These are phyloP conservation scores for Phytophthora macrochlamydospora DNA, from an alignment of 352 stramenopile species.

Conservation along the genomic window DNA sequence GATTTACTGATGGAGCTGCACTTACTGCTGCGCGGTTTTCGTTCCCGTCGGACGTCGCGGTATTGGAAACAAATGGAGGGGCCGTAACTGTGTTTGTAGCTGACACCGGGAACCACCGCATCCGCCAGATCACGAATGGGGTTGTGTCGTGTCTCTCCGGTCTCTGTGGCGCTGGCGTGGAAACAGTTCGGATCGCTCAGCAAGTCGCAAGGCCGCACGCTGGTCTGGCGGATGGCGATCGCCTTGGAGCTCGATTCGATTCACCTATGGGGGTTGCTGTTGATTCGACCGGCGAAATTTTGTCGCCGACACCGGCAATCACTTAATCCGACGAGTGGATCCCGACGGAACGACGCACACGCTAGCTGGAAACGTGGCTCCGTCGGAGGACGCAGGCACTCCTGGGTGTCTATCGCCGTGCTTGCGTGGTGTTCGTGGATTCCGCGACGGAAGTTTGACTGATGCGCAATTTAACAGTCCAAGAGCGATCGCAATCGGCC, in stretches of 20 bases:
- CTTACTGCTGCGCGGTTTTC: slow-evolving; percentile 56
- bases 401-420: slow-evolving; percentile 91
- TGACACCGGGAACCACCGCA: slow-evolving; percentile 85
- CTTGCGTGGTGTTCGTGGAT: slow-evolving; percentile 87
- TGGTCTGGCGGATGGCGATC: slow-evolving; percentile 90
- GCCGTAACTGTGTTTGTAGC: slow-evolving; percentile 66
- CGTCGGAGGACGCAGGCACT: slow-evolving; percentile 66
- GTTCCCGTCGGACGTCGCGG: slow-evolving; percentile 69
- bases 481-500: slow-evolving; percentile 87
- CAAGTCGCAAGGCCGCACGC: slow-evolving; percentile 65
- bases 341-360: slow-evolving; percentile 69
- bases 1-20: slow-evolving; percentile 51
- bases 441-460: slow-evolving; percentile 87
- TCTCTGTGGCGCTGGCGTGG: slow-evolving; percentile 81
- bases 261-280: slow-evolving; percentile 90
- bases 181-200: slow-evolving; percentile 48
- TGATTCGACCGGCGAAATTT: slow-evolving; percentile 76
- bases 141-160: slow-evolving; percentile 89
- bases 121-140: slow-evolving; percentile 68
- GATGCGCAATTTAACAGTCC: slow-evolving; percentile 93
- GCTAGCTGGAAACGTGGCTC: slow-evolving; percentile 61
- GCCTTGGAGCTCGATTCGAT: slow-evolving; percentile 88
- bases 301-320: slow-evolving; percentile 96
- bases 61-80: slow-evolving; percentile 46
- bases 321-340: slow-evolving; percentile 90